phyloP scores from a whole-genome alignment of 306 rosid species.

The Vachellia pachyceras region DNA sequence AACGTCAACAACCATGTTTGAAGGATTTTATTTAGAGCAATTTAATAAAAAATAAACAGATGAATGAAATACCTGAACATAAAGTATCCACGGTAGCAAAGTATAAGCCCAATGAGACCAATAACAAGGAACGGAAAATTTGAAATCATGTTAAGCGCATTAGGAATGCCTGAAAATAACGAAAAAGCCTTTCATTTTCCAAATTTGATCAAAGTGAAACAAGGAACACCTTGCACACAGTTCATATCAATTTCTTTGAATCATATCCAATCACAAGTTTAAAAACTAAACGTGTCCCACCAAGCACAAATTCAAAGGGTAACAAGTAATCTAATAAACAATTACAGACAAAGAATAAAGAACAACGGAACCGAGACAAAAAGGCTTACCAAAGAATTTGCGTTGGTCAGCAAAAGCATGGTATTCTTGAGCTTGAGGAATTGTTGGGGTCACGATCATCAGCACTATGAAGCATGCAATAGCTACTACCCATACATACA shows the following conservation, averaged over 20 bases:
- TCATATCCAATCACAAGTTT: constrained; percentile 15
- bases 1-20: constrained; percentile 20
- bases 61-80: constrained; percentile 58
- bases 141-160: constrained; percentile 80
- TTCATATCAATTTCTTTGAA: not conserved
- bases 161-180: constrained; percentile 71
- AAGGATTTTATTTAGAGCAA: not conserved
- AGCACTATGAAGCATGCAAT: constrained; percentile 57
- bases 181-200: not conserved
- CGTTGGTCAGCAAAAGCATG: constrained; percentile 89
- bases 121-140: constrained; percentile 80
- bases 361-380: not conserved
- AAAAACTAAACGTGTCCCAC: not conserved
- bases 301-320: not conserved
- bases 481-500: constrained; percentile 57
- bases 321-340: not conserved
- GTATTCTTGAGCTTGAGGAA: constrained; percentile 82
- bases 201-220: not conserved
- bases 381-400: constrained; percentile 55
- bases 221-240: not conserved
- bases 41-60: not conserved
- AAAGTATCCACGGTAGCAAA: constrained; percentile 57
- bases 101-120: constrained; percentile 77
- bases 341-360: not conserved
- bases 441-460: constrained; percentile 71